These are phyloP conservation scores for Tuber aestivum DNA, from an alignment of 495 filamentous ascomycete genomes.

Conservation along the genomic window DNA sequence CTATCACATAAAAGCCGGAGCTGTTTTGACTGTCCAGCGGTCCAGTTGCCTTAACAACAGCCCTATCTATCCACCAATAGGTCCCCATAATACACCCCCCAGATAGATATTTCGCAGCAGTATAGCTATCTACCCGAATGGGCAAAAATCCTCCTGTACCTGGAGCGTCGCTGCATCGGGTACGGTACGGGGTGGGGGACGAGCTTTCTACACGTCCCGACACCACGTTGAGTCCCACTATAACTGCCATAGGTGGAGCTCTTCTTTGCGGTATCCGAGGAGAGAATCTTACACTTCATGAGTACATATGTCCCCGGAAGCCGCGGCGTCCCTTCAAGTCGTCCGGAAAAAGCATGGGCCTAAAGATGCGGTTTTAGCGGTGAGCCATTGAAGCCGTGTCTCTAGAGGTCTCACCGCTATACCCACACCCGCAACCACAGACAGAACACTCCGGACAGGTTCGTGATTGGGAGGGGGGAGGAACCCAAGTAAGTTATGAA, in stretches of 20 bases:
- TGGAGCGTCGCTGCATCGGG: background rate
- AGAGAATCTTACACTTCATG: background rate
- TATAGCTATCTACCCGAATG: background rate
- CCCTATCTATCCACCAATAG: background rate
- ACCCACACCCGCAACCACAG: background rate
- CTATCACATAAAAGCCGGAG: background rate
- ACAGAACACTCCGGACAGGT: background rate
- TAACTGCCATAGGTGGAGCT: background rate
- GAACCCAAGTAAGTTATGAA: background rate
- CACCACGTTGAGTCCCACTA: background rate
- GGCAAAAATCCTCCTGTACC: background rate
- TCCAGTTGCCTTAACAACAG: background rate
- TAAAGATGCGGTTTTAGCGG: background rate
- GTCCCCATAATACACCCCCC: background rate
- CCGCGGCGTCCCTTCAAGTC: background rate
- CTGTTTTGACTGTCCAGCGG: background rate
- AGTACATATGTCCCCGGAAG: background rate
- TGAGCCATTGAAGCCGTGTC: background rate
- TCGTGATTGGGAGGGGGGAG: background rate
- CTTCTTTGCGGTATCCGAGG: background rate
- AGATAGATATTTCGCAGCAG: background rate
- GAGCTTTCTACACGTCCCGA: background rate
- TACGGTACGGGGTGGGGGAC: background rate
- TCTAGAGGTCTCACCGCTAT: background rate
- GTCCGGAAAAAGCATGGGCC: background rate